Percentiles rank a stretch among this genome's conserved stretches.
Conservation (phyloP, 2,329 filamentous ascomycete species). For the Aspergillus sp. region DNA sequence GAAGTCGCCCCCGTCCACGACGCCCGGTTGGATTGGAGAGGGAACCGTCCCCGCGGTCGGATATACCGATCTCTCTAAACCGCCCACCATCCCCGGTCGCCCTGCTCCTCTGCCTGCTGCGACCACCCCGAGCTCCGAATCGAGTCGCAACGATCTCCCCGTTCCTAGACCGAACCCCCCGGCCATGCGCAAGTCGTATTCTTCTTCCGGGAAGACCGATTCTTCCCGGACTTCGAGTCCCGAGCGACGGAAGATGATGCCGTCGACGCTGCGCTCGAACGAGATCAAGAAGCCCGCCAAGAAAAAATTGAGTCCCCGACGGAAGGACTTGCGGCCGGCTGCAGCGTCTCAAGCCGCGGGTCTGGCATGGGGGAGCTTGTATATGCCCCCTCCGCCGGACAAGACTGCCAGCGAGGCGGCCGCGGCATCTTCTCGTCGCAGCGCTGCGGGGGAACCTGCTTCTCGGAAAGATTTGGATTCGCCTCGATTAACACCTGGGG, state of each 20-base stretch:
- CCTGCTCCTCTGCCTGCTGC: conserved; percentile 1
- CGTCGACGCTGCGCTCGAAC: conserved; percentile 54
- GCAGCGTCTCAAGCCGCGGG: conserved; percentile 64
- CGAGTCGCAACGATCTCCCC: conserved; percentile 10
- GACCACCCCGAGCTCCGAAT: conserved; percentile 23
- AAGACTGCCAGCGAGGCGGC: conserved; percentile 30
- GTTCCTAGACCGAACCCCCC: conserved; percentile 16
- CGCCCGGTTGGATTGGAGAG: conserved; percentile 68
- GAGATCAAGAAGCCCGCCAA: conserved; percentile 48
- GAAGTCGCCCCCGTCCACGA: conserved; percentile 25
- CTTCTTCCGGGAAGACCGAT: conserved; percentile 38
- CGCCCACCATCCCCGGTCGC: conserved; percentile 57
- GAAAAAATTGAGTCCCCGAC: conserved; percentile 38
- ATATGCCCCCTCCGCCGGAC: conserved; percentile 25
- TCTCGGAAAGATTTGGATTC: conserved; percentile 25
- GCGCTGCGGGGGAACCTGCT: conserved; percentile 26
- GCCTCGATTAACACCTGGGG: conserved; percentile 21
- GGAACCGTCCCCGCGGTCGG: conserved; percentile 78
- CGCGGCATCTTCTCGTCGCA: conserved; percentile 29
- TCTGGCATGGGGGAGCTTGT: conserved; percentile 56
- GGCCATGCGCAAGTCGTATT: conserved; percentile 27
- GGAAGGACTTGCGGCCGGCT: conserved; percentile 50
- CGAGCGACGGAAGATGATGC: conserved; percentile 59
- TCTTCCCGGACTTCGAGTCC: conserved; percentile 59
- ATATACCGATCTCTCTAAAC: conserved; percentile 78